Conservation (phyloP, 192 early-diverging fungal genomes). For the Gonapodya prolifera region DNA sequence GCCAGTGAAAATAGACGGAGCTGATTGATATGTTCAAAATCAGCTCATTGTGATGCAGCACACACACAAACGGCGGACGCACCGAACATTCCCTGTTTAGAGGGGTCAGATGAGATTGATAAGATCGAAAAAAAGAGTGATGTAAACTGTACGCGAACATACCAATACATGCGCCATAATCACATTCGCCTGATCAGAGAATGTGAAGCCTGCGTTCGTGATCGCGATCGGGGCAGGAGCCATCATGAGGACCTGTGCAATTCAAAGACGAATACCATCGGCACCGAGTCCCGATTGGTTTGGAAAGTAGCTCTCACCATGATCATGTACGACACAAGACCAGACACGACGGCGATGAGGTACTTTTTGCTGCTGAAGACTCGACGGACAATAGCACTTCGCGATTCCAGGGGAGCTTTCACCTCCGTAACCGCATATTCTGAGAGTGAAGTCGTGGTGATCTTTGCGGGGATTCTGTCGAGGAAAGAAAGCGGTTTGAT, state of each 20-base stretch:
- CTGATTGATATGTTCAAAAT: not conserved
- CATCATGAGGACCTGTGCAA: constrained; percentile 4
- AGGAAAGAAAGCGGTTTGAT: too few species aligned
- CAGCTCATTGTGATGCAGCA: too few species aligned
- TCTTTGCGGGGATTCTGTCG: not conserved
- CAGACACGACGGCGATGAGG: constrained; percentile 3
- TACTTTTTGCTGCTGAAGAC: not conserved
- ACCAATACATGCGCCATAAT: constrained; percentile 6
- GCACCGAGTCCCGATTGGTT: too few species aligned
- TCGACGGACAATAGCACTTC: not conserved
- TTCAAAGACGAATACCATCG: not conserved
- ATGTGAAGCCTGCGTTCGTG: not conserved
- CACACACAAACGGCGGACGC: too few species aligned
- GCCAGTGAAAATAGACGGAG: not conserved
- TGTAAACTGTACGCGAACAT: not conserved
- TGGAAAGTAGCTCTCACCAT: not conserved
- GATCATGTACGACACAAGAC: not conserved
- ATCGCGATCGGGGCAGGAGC: constrained; percentile 1
- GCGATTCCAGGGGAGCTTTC: not conserved
- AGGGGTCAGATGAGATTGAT: not conserved
- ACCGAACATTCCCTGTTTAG: not conserved
- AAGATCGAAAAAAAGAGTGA: not conserved
- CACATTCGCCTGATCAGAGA: constrained; percentile 1
- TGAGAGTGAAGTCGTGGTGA: not conserved
- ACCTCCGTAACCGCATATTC: not conserved